Percentiles rank a stretch among this genome's conserved stretches.
phyloP scores from a whole-genome alignment of 2,329 filamentous ascomycete genomes.

The Lojkania enalia region DNA sequence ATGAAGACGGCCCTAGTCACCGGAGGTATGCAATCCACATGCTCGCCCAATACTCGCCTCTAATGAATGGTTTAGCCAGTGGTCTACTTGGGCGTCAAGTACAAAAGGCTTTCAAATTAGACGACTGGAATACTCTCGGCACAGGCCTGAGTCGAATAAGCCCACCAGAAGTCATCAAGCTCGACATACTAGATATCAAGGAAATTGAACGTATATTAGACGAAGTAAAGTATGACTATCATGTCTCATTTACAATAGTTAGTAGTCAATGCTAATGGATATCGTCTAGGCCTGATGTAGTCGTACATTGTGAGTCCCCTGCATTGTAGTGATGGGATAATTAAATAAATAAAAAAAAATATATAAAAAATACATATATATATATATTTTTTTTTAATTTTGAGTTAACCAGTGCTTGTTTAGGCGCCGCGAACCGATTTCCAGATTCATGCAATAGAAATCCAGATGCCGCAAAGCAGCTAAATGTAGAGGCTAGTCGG shows the following conservation, averaged over 20 bases:
- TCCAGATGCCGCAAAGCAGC: slow-evolving; percentile 70
- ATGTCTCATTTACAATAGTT: background rate
- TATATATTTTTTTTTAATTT: too few relatives aligned
- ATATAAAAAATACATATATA: background rate
- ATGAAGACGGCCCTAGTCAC: slow-evolving; percentile 70
- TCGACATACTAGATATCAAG: slow-evolving; percentile 53
- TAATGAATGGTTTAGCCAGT: too few relatives aligned
- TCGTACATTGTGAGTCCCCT: slow-evolving; percentile 72
- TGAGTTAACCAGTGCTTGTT: too few relatives aligned
- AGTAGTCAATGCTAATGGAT: slow-evolving; percentile 5
- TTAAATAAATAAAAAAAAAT: slow-evolving; percentile 4
- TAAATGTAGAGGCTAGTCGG: slow-evolving; percentile 75
- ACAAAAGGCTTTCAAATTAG: slow-evolving; percentile 67
- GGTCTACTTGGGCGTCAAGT: slow-evolving; percentile 83
- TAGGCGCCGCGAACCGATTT: slow-evolving; percentile 84
- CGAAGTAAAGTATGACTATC: slow-evolving; percentile 53
- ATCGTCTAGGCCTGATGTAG: slow-evolving; percentile 64
- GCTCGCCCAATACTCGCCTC: too few relatives aligned
- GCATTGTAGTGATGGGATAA: too few relatives aligned
- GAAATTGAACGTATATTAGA: slow-evolving; percentile 54
- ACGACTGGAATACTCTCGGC: slow-evolving; percentile 58
- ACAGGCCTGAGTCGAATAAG: slow-evolving; percentile 70
- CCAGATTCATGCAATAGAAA: slow-evolving; percentile 84
- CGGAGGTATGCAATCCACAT: slow-evolving; percentile 55
- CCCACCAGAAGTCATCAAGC: slow-evolving; percentile 64